phyloP scores from a whole-genome alignment of 202 grass and related monocot species.

The Carex sylvatica region DNA sequence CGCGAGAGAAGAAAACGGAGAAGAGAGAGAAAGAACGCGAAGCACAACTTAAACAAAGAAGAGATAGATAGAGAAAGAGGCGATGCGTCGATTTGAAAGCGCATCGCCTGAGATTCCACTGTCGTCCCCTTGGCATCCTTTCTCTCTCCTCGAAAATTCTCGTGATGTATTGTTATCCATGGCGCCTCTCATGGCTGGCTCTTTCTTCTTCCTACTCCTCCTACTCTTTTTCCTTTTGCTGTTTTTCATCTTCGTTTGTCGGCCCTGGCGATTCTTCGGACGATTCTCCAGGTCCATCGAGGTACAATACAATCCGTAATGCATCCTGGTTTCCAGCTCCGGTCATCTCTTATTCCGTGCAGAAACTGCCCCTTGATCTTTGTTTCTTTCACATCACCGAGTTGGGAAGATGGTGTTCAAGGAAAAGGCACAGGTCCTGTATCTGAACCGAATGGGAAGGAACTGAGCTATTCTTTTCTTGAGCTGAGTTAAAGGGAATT shows the following conservation, averaged over 20 bases:
- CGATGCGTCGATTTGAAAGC: constrained; percentile 9
- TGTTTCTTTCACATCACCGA: not conserved
- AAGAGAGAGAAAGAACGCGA: not conserved
- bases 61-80: not conserved
- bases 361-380: not conserved
- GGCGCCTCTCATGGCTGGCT: constrained; percentile 2
- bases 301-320: not conserved
- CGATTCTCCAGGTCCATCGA: not conserved
- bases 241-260: constrained; percentile 2
- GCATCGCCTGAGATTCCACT: constrained; percentile 13
- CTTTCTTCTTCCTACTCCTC: not conserved
- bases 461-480: not conserved
- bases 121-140: not conserved
- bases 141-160: not conserved
- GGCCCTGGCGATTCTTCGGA: constrained; percentile 21
- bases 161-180: constrained; percentile 20
- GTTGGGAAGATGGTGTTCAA: not conserved
- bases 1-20: constrained; percentile 6
- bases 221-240: constrained; percentile 1
- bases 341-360: not conserved
- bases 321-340: not conserved
- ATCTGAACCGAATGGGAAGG: constrained; percentile 2
- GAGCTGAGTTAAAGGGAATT: not conserved
- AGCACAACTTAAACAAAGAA: not conserved
- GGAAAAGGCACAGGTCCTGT: not conserved